A percentile compares a stretch with the other conserved stretches of the same genome.
Conservation (phyloP, 495 filamentous ascomycete species). For the Viridothelium virens region DNA sequence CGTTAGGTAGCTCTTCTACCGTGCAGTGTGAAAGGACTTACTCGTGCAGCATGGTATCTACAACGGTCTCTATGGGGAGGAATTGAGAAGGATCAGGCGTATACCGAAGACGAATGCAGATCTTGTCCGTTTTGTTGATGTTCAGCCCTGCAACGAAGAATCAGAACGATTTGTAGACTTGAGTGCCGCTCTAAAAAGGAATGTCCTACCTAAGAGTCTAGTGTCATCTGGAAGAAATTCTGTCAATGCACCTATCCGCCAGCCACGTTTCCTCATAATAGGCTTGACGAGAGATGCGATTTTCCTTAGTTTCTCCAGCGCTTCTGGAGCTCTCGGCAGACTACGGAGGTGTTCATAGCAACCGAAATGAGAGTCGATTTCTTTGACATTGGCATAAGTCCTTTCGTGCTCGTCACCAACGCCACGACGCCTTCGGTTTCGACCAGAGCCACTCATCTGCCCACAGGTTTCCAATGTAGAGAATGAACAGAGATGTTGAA, state of each 20-base stretch:
- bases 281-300: constrained; percentile 89
- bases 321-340: constrained; percentile 65
- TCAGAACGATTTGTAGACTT: neutral
- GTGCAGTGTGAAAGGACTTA: constrained; percentile 30
- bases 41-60: constrained; percentile 95
- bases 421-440: neutral
- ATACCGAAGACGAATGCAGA: constrained; percentile 78
- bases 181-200: neutral
- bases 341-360: constrained; percentile 73
- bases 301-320: constrained; percentile 72
- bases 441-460: neutral
- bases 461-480: neutral
- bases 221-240: constrained; percentile 76
- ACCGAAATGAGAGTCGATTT: constrained; percentile 56
- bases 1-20: neutral
- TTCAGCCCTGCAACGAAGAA: constrained; percentile 56
- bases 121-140: constrained; percentile 63
- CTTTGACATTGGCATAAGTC: constrained; percentile 27
- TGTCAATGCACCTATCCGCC: constrained; percentile 69
- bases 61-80: constrained; percentile 66
- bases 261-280: constrained; percentile 79
- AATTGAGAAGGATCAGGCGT: constrained; percentile 68
- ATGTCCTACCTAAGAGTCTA: constrained; percentile 59
- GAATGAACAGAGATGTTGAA: neutral
- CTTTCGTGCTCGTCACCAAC: constrained; percentile 3